Evolutionary conservation across 345 rosid genomes (phyloP), one percentile per base, ranked within the genome.

Genomic region (Carallia pectinifolia): DNA sequence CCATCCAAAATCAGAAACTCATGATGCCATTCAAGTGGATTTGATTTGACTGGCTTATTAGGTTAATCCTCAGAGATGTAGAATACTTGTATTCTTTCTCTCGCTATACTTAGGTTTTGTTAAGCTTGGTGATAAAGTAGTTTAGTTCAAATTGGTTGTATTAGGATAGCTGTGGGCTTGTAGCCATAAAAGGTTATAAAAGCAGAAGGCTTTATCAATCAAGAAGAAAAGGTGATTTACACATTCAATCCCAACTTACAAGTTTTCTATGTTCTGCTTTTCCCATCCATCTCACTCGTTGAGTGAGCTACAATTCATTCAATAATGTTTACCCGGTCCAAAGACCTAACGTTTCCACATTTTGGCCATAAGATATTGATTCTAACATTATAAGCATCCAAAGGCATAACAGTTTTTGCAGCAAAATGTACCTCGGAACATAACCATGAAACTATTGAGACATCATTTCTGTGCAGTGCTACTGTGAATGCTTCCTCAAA

Each of bases 401-500:
- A 54, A 8, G 5, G 9, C 6, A 54, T 27, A n/a, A 18, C 18
- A 54, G 19, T 54, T n/a, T 27, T 18, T 5, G 29, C 4, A 65
- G 33, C 47, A 52, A 10, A 52, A 3, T 30, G 2, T 80, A 94
- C 99, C 97, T 92, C 97, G 70, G 89, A 82, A 72, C 99, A 95
- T 69, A 95, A 81, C 99, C 99, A 95, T 95, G 23, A 23, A 23
- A 23, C 23, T 23, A 23, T 23, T 23, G 23, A 23, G 23, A 23
- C 23, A 23, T 23, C 96, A 74, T 92, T 95, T 78, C 90, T 90
- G 58, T 86, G 96, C 34, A 95, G 85, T 8, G 93, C 97, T 34
- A 69, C 63, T 38, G 88, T 83, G 82, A 95, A 92, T 62, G 97
- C 96, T 71, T 95, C 97, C 64, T 90, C 97, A 30, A 84, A 92